A percentile compares a stretch with the other conserved stretches of the same genome.
phyloP scores from a whole-genome alignment of 345 rosid genomes.

The Syzygium jambos region DNA sequence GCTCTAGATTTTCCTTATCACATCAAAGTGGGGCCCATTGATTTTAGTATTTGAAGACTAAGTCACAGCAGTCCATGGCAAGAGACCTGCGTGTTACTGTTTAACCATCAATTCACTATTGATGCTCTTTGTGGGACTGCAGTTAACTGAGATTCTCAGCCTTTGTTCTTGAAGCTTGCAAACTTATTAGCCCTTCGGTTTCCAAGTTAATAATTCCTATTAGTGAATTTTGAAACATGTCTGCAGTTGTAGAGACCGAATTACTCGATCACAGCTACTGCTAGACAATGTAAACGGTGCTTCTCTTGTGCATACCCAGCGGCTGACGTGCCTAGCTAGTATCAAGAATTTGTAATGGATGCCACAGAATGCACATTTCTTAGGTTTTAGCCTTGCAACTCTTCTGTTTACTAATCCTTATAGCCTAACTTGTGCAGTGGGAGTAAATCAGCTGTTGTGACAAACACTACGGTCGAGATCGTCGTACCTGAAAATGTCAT shows the following conservation, averaged over 20 bases:
- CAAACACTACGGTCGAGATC: slow-evolving; percentile 83
- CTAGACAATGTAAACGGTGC: not conserved
- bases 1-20: not conserved
- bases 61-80: not conserved
- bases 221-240: not conserved
- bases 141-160: not conserved
- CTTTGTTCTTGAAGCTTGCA: not conserved
- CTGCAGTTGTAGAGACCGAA: not conserved
- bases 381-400: not conserved
- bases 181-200: not conserved
- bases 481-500: slow-evolving; percentile 63
- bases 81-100: not conserved
- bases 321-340: not conserved
- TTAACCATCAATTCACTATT: not conserved
- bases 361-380: not conserved
- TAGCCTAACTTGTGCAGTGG: slow-evolving; percentile 41
- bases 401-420: not conserved
- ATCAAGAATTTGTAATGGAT: not conserved
- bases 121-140: not conserved
- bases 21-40: not conserved
- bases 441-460: slow-evolving; percentile 70
- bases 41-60: not conserved
- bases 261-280: not conserved
- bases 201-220: not conserved
- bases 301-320: not conserved